Percentiles rank a stretch among this genome's conserved stretches.
phyloP scores from a whole-genome alignment of 2,329 filamentous ascomycete genomes.

The Colletotrichum nymphaeae region DNA sequence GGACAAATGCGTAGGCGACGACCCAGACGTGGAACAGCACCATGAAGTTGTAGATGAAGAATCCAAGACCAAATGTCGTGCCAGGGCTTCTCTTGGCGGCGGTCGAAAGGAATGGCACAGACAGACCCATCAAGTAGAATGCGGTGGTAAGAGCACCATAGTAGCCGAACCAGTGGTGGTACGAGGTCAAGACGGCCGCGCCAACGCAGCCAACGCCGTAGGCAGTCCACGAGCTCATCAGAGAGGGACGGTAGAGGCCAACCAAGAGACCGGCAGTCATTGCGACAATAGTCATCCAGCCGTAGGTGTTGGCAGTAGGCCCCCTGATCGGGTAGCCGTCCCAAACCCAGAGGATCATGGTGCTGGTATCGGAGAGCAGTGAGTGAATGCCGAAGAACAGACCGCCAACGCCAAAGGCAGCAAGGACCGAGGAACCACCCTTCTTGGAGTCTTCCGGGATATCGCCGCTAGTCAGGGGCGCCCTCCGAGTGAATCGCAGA shows the following conservation, averaged over 20 bases:
- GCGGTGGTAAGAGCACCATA: slow-evolving; percentile 83
- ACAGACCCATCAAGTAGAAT: slow-evolving; percentile 83
- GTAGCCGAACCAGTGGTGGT: slow-evolving; percentile 88
- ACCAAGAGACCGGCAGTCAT: slow-evolving; percentile 86
- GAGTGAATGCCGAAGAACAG: slow-evolving; percentile 92
- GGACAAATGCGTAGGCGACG: slow-evolving; percentile 97
- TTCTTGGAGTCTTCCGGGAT: slow-evolving; percentile 48
- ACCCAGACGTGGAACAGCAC: slow-evolving; percentile 99
- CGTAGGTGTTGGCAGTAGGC: slow-evolving; percentile 89
- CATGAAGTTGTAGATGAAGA: slow-evolving; percentile 91
- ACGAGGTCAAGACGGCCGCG: slow-evolving; percentile 81
- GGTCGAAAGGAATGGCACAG: slow-evolving; percentile 79
- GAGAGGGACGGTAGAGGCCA: slow-evolving; percentile 77
- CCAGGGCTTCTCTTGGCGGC: slow-evolving; percentile 83
- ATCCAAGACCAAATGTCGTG: slow-evolving; percentile 86
- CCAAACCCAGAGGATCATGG: slow-evolving; percentile 99
- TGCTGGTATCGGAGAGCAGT: slow-evolving; percentile 94
- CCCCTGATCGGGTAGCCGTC: slow-evolving; percentile 93
- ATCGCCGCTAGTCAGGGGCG: slow-evolving; percentile 58
- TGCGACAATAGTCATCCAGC: slow-evolving; percentile 83
- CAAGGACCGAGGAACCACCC: slow-evolving; percentile 76
- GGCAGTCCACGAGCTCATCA: slow-evolving; percentile 82
- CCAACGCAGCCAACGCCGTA: slow-evolving; percentile 84
- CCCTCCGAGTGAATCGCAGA: slow-evolving; percentile 78
- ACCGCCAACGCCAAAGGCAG: slow-evolving; percentile 83